A percentile compares a stretch with the other conserved stretches of the same genome.
Conservation (phyloP, 108 stramenopile species). For the Cyclotella kingstonii region DNA sequence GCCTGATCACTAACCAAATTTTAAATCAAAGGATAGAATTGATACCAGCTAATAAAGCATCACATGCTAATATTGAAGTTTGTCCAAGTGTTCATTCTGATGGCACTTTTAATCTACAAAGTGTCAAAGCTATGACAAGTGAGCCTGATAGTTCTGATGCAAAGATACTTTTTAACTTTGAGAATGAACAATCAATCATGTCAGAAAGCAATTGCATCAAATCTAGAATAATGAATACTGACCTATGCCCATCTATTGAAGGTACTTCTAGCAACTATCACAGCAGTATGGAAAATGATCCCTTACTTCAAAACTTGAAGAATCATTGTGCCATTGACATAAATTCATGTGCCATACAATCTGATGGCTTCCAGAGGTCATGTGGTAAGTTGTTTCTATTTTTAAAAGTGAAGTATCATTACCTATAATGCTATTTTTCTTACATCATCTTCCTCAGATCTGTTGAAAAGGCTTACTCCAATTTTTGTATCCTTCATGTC, state of each 20-base stretch:
- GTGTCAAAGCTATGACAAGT: conserved; percentile 19
- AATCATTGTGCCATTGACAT: too few species aligned
- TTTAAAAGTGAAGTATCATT: too few species aligned
- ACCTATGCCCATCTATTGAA: too few species aligned
- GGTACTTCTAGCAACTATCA: too few species aligned
- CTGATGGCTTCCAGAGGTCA: too few species aligned
- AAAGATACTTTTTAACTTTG: conserved; percentile 5
- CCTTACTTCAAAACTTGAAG: too few species aligned
- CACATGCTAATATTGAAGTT: conserved; percentile 22
- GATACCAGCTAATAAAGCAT: neutral
- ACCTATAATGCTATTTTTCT: neutral
- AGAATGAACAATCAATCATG: conserved; percentile 3
- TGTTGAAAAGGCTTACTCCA: neutral
- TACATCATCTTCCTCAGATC: neutral
- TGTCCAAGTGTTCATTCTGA: conserved; percentile 28
- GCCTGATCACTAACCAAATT: neutral
- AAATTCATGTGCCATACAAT: too few species aligned
- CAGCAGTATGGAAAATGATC: too few species aligned
- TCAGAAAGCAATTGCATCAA: conserved; percentile 12
- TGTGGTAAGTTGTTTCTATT: too few species aligned
- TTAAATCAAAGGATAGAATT: neutral
- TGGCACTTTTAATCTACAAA: conserved; percentile 11
- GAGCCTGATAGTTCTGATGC: too few species aligned
- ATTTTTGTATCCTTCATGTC: neutral
- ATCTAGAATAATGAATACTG: too few species aligned